Evolutionary conservation across 352 stramenopile genomes (phyloP), one percentile per base, ranked within the genome.

Genomic region (Phytophthora fragariaefolia): DNA sequence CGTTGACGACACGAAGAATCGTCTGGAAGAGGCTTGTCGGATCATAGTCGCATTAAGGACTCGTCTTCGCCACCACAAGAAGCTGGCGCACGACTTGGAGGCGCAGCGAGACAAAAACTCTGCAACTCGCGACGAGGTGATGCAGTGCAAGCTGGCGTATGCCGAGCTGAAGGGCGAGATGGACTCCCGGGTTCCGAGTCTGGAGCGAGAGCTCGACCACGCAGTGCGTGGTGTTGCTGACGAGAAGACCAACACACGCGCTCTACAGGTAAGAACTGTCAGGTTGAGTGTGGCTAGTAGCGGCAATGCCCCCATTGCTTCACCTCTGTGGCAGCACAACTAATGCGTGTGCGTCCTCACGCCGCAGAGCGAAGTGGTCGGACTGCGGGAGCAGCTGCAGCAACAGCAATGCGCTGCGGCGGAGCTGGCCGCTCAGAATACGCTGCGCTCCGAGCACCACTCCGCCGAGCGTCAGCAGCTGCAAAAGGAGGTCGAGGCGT

Each of bases 31-130:
- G 20, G 80, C 78, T 15, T 83, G 78, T 49, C 70, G 72, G 28
- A 71, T 87, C 52, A 73, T 91, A 22, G 38, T 79, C 20, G 68
- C 67, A 30, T 65, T 91, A 36, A 87, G 82, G 54, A 60, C 58
- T 22, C 62, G 65, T 22, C 26, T 87, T 27, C 69, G 79, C 30
- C 53, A 60, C 0, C 50, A 77, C 24, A 12, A 63, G 42, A 66
- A 68, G 22, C 15, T 54, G 6, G 45, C 45, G 18, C 54, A 43
- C 5, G 64, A 51, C 18, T 59, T 70, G 45, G 54, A 47, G 12
- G 36, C 4, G 36, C 62, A 52, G 52, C 74, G 58, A 59, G 23
- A 38, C 18, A 74, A 49, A 51, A 58, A 12, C 50, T 62, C 7
- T n/a, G 30, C 60, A 45, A 61, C 34, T 32, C 53, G 60, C 17